Percentiles rank a stretch among this genome's conserved stretches.
Evolutionary conservation across 192 early-diverging fungal species (phyloP).

Genomic region (Linnemannia schmuckeri): DNA sequence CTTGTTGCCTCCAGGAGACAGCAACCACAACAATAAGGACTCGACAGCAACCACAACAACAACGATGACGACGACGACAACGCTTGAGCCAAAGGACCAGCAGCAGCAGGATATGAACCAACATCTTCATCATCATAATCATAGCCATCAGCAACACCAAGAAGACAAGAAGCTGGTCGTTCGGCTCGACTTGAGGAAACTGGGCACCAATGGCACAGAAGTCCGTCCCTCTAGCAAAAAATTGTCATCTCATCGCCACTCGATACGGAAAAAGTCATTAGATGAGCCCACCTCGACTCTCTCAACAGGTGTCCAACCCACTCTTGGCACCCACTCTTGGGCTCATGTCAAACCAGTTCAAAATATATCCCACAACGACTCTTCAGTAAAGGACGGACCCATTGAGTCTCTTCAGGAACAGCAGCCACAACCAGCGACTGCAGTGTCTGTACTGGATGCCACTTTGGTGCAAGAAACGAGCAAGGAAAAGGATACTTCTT

Average conservation of each 20-base stretch:
- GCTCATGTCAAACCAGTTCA: background rate
- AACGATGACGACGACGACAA: background rate
- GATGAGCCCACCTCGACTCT: background rate
- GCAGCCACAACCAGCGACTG: background rate
- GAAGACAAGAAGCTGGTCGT: conserved; percentile 22
- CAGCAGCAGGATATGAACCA: background rate
- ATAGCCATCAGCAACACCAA: background rate
- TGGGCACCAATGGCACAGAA: background rate
- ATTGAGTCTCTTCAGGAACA: background rate
- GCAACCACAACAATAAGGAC: background rate
- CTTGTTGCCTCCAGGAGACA: background rate
- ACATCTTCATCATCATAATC: background rate
- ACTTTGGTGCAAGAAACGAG: background rate
- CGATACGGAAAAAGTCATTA: conserved; percentile 18
- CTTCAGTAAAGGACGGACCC: background rate
- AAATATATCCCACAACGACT: too few relatives aligned
- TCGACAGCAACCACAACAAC: background rate
- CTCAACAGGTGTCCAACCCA: conserved; percentile 12
- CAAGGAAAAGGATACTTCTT: background rate
- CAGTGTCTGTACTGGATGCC: background rate
- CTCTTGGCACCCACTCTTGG: conserved; percentile 23
- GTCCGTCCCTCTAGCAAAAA: background rate
- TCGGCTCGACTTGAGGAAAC: conserved; percentile 38
- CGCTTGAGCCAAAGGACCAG: background rate
- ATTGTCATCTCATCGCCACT: background rate